These are phyloP conservation scores for Salix purpurea DNA, from an alignment of 345 rosid genomes.

Conservation along the genomic window DNA sequence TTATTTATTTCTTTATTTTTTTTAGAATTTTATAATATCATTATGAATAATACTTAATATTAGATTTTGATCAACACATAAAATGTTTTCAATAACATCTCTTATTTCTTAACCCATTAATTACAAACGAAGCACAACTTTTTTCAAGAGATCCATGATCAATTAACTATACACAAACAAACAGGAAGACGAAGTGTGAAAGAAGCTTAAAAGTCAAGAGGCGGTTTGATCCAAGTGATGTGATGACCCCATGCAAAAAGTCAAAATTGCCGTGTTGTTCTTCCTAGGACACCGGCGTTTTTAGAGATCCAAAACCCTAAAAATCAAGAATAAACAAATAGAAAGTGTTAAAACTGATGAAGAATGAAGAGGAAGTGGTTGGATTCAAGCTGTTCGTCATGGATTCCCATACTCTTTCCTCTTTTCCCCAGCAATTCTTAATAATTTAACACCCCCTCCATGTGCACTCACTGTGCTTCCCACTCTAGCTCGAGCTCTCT, in stretches of 20 bases:
- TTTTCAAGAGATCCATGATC: too few relatives aligned
- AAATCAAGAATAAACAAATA: background rate
- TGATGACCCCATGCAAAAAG: slow-evolving; percentile 3
- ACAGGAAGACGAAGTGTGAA: background rate
- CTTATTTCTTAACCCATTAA: too few relatives aligned
- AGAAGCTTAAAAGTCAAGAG: background rate
- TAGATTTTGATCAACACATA: too few relatives aligned
- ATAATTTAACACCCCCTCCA: slow-evolving; percentile 7
- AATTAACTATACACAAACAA: too few relatives aligned
- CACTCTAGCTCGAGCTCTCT: background rate
- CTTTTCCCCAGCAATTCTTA: background rate
- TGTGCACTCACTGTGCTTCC: slow-evolving; percentile 4
- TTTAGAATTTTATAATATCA: too few relatives aligned
- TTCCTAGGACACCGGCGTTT: slow-evolving; percentile 15
- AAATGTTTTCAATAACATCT: too few relatives aligned
- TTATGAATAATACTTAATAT: too few relatives aligned
- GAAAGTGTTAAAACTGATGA: background rate
- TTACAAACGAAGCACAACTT: background rate
- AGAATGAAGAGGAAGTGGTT: slow-evolving; percentile 2
- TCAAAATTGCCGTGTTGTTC: slow-evolving; percentile 12
- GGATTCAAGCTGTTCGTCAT: slow-evolving; percentile 26
- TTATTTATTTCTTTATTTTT: too few relatives aligned
- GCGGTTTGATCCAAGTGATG: background rate
- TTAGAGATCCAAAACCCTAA: slow-evolving; percentile 19
- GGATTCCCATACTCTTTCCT: slow-evolving; percentile 5